Percentiles rank a stretch among this genome's conserved stretches.
Conservation (phyloP, 2,329 filamentous ascomycete species). For the Penicillium frequentans region DNA sequence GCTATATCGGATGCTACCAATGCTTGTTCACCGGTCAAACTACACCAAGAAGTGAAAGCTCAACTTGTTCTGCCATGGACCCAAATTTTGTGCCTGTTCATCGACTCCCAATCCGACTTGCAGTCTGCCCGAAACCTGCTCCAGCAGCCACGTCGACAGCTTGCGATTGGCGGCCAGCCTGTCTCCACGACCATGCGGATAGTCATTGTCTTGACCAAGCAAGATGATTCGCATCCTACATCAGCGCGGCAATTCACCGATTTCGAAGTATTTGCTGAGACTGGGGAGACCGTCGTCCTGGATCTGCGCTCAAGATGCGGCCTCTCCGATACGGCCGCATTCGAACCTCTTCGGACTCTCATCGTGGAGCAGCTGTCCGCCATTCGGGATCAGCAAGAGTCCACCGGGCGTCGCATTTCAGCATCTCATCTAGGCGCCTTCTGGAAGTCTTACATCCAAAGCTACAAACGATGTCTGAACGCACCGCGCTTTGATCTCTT, state of each 20-base stretch:
- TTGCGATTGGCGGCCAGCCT: background rate
- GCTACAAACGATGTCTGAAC: background rate
- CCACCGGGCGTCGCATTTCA: background rate
- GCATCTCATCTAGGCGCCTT: slow-evolving; percentile 11
- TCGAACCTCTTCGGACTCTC: too few species aligned
- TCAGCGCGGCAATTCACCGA: background rate
- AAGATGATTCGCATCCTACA: background rate
- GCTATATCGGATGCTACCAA: background rate
- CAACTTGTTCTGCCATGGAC: slow-evolving; percentile 14
- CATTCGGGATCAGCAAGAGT: too few species aligned
- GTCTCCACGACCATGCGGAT: background rate
- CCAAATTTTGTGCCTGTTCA: slow-evolving; percentile 15
- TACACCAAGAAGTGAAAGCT: slow-evolving; percentile 1
- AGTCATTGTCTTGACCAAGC: slow-evolving; percentile 10
- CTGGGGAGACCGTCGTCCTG: background rate
- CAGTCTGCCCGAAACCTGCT: slow-evolving; percentile 4
- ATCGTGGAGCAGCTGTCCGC: too few species aligned
- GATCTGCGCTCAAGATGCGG: slow-evolving; percentile 12
- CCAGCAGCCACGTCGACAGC: background rate
- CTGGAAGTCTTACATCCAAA: background rate
- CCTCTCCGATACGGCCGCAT: slow-evolving; percentile 8
- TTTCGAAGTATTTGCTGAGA: background rate
- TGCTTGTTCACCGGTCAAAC: background rate
- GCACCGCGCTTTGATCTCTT: background rate
- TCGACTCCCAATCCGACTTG: slow-evolving; percentile 11